Base-by-base conservation (phyloP, 2,329 filamentous ascomycete genomes). In the Sphaerulina musiva region DNA sequence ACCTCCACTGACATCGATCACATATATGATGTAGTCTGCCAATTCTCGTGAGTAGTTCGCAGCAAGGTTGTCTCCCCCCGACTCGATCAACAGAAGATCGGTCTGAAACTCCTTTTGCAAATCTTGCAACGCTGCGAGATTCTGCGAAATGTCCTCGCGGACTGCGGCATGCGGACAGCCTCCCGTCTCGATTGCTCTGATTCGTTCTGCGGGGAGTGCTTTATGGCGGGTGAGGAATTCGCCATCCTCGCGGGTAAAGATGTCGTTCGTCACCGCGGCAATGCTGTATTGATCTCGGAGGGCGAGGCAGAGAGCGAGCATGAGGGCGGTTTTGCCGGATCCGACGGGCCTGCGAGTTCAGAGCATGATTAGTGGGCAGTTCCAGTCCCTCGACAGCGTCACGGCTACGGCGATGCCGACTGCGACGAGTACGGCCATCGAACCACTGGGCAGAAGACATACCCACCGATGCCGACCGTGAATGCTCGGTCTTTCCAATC, bases 401-500 rank as follows among this genome's bases (percentile, higher is more conserved):
- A 29, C 26, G 26, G 26, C 6, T 29, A 29, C 26, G 26, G 26
- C 6, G 1, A 29, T 29, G 26, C 26, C 26, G 26, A 29, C 20
- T 20, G 20, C 4, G 26, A 29, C 6, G 26, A 29, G 26, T 5
- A 4, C 26, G 26, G 26, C 26, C 26, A 29, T 29, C 26, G 26
- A 29, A 29, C 5, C 26, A 29, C 6, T 29, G 11, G 3, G 34
- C 9, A 14, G 23, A 12, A 10, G 45, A 59, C 82, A 64, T 78
- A 95, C 90, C 93, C 93, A 74, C 93, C 93, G 73, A 97, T 97
- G n/a, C 93, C 93, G 66, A 98, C 80, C 4, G 93, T 97, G 68
- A 96, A 98, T 11, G 91, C 91, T 54, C 93, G 80, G 61, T 95
- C 88, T 29, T 80, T 80, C 88, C 91, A 98, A 69, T 91, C 80